These are phyloP conservation scores for Psophocarpus tetragonolobus DNA, from an alignment of 306 rosid genomes.

Conservation along the genomic window DNA sequence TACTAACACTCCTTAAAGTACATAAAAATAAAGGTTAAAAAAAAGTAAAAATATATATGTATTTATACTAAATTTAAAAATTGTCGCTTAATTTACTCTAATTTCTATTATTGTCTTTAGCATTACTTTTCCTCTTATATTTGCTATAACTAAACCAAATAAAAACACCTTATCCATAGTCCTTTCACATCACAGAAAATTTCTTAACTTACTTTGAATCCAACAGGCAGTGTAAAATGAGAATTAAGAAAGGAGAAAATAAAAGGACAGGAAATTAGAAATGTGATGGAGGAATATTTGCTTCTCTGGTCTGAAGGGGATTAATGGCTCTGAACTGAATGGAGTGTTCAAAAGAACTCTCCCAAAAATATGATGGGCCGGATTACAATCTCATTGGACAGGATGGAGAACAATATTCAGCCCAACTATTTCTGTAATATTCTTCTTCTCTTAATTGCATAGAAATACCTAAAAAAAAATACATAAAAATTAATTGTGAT, in stretches of 20 bases:
- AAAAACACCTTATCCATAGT: background rate
- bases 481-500: no score
- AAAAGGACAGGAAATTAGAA: background rate
- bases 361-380: background rate
- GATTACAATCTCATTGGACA: background rate
- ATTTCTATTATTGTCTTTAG: no score
- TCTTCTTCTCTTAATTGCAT: no score
- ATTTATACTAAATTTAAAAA: no score
- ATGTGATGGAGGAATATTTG: no score
- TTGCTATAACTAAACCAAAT: background rate
- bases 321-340: no score
- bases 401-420: background rate
- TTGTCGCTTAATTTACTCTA: no score
- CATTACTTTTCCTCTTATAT: background rate
- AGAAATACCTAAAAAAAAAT: no score
- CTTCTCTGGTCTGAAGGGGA: no score
- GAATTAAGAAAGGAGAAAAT: background rate
- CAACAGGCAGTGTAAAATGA: background rate
- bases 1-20: no score
- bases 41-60: no score
- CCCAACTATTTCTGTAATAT: background rate
- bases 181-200: background rate
- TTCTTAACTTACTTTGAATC: background rate
- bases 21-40: no score
- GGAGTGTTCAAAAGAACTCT: background rate